Conservation (phyloP, 371 early-diverging fungal genomes). For the Synchytrium microbalum region DNA sequence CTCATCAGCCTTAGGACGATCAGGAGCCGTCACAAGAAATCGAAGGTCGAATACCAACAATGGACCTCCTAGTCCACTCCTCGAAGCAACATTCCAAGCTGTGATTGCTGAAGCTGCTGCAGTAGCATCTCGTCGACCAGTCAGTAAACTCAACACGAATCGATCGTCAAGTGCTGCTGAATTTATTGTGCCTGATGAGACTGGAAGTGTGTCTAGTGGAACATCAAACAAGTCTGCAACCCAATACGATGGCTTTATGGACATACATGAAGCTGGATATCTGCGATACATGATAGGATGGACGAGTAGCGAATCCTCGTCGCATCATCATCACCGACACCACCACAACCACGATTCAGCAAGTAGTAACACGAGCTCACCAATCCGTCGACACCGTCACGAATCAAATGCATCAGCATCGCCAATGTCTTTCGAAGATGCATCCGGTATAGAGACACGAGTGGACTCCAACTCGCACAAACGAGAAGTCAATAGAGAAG, state of each 20-base stretch:
- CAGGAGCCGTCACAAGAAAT: not conserved
- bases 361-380: too few relatives aligned
- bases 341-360: too few relatives aligned
- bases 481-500: not conserved
- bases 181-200: too few relatives aligned
- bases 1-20: too few relatives aligned
- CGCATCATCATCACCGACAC: too few relatives aligned
- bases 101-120: too few relatives aligned
- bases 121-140: too few relatives aligned
- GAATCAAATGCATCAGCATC: not conserved
- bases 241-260: not conserved
- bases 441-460: not conserved
- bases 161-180: too few relatives aligned
- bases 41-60: not conserved
- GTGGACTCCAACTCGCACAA: not conserved
- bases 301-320: too few relatives aligned
- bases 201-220: too few relatives aligned
- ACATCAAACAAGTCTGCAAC: not conserved
- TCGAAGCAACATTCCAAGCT: too few relatives aligned
- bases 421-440: not conserved
- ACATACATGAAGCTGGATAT: not conserved
- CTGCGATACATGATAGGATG: not conserved
- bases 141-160: not conserved
- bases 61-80: not conserved
- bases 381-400: not conserved